These are phyloP conservation scores for Brassica incana DNA, from an alignment of 345 rosid species.

Conservation along the genomic window DNA sequence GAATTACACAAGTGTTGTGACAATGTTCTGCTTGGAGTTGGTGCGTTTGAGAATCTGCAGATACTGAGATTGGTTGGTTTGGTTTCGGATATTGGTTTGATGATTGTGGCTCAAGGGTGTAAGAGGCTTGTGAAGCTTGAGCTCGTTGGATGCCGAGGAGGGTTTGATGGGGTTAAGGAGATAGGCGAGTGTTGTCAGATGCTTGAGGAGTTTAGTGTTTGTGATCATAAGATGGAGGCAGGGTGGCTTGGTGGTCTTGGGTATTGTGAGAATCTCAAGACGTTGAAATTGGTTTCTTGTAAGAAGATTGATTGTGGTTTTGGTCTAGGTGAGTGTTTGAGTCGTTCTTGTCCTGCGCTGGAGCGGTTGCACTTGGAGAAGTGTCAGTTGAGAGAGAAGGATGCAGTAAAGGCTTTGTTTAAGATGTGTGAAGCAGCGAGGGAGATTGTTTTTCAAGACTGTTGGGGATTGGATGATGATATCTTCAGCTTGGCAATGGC, in stretches of 20 bases:
- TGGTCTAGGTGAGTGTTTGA: constrained; percentile 58
- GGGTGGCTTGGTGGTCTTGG: constrained; percentile 89
- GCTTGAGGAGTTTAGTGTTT: constrained; percentile 84
- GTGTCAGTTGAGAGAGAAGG: constrained; percentile 75
- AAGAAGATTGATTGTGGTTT: constrained; percentile 65
- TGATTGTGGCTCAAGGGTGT: constrained; percentile 90
- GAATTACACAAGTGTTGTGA: constrained; percentile 81
- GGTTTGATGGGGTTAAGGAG: constrained; percentile 91
- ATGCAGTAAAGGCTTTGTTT: constrained; percentile 62
- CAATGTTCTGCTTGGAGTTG: constrained; percentile 67
- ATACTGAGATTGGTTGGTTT: constrained; percentile 68
- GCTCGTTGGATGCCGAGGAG: constrained; percentile 84
- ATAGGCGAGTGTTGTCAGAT: constrained; percentile 92
- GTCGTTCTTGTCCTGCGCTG: constrained; percentile 58
- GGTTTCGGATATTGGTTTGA: constrained; percentile 89
- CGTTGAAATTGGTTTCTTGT: constrained; percentile 71
- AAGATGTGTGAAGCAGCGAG: constrained; percentile 64
- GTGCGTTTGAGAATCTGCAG: constrained; percentile 82
- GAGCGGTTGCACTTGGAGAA: constrained; percentile 76
- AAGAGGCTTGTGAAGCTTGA: constrained; percentile 88
- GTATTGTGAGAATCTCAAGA: constrained; percentile 87
- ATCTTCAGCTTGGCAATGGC: constrained; percentile 54
- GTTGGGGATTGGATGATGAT: constrained; percentile 92
- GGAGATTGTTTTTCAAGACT: constrained; percentile 74
- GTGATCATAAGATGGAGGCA: constrained; percentile 86